A percentile compares a stretch with the other conserved stretches of the same genome.
Conservation (phyloP, 2,329 filamentous ascomycete genomes). For the Verticillium dahliae region DNA sequence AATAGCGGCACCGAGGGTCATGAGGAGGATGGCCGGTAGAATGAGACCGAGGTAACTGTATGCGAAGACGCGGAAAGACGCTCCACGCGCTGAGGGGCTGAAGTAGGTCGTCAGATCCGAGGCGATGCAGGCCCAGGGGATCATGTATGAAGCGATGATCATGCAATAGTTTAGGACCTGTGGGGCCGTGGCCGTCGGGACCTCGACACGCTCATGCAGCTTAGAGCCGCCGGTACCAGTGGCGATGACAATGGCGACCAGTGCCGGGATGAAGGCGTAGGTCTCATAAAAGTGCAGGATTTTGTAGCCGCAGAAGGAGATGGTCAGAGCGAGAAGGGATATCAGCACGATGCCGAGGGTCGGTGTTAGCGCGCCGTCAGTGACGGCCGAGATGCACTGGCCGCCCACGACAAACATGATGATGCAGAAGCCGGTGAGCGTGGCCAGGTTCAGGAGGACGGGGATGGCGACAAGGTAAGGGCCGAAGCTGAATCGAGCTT, state of each 20-base stretch:
- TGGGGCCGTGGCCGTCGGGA: slow-evolving; percentile 29
- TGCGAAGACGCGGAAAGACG: slow-evolving; percentile 43
- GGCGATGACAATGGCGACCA: slow-evolving; percentile 48
- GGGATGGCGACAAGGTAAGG: slow-evolving; percentile 53
- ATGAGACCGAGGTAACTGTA: slow-evolving; percentile 52
- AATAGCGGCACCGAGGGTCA: slow-evolving; percentile 59
- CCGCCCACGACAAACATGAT: slow-evolving; percentile 56
- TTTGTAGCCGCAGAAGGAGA: slow-evolving; percentile 56
- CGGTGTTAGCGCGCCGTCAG: slow-evolving; percentile 38
- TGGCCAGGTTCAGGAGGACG: slow-evolving; percentile 56
- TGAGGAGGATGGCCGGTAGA: slow-evolving; percentile 49
- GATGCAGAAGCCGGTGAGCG: slow-evolving; percentile 56
- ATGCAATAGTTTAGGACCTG: slow-evolving; percentile 50
- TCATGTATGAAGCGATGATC: slow-evolving; percentile 56
- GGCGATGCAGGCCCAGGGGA: slow-evolving; percentile 53
- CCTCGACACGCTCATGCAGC: slow-evolving; percentile 38
- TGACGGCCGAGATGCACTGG: slow-evolving; percentile 49
- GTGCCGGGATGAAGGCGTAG: slow-evolving; percentile 49
- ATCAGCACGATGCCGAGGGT: slow-evolving; percentile 57
- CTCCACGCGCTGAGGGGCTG: slow-evolving; percentile 39
- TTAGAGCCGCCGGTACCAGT: slow-evolving; percentile 45
- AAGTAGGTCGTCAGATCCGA: slow-evolving; percentile 58
- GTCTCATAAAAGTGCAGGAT: slow-evolving; percentile 52
- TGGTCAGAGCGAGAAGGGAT: slow-evolving; percentile 46
- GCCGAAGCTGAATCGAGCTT: slow-evolving; percentile 56